phyloP scores from a whole-genome alignment of 371 early-diverging fungal species.

The Mortierella sp. region DNA sequence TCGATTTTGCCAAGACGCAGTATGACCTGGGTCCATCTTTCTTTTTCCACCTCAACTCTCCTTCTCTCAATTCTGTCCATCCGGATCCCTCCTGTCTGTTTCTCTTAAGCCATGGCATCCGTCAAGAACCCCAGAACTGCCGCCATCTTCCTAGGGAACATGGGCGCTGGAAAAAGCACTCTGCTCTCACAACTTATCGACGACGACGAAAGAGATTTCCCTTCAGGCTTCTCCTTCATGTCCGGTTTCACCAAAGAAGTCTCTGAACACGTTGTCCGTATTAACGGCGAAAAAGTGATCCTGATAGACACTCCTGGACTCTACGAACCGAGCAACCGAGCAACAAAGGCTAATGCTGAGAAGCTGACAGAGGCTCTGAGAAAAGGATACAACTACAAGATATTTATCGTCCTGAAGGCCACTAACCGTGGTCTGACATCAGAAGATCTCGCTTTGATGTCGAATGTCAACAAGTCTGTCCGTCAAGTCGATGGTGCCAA shows the following conservation, averaged over 20 bases:
- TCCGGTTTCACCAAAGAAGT: conserved; percentile 1
- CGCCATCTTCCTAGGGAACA: conserved; percentile 10
- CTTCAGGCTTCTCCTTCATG: background rate
- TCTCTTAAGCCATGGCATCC: background rate
- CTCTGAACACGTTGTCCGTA: background rate
- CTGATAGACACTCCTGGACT: conserved; percentile 16
- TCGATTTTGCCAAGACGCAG: too few relatives aligned
- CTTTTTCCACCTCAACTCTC: too few relatives aligned
- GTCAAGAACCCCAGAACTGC: background rate
- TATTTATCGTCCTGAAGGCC: background rate
- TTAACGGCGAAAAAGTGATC: background rate
- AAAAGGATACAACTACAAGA: background rate
- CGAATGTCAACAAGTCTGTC: background rate
- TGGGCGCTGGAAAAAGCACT: conserved; percentile 11
- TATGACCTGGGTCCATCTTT: too few relatives aligned
- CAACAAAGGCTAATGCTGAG: background rate
- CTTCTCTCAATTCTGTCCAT: too few relatives aligned
- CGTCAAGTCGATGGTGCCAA: background rate
- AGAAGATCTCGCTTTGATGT: background rate
- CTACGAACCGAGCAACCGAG: background rate
- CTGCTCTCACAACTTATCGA: conserved; percentile 7
- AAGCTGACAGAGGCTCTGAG: background rate
- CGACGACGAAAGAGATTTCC: background rate
- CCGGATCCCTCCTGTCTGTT: too few relatives aligned
- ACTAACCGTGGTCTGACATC: background rate